Conservation (phyloP, 257 asterid species). For the Solanum okadae region DNA sequence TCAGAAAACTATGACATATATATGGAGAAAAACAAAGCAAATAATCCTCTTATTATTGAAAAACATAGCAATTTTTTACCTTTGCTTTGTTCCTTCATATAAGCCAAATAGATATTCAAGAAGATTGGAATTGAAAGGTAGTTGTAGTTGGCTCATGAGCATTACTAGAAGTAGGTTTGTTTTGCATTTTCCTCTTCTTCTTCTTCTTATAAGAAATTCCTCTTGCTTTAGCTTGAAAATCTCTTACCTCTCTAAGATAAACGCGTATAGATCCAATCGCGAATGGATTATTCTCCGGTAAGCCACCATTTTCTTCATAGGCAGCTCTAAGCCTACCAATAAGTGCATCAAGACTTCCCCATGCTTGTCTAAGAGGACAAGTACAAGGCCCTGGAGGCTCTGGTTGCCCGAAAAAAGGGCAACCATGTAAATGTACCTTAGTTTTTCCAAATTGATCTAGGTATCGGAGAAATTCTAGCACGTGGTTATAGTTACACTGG, state of each 20-base stretch:
- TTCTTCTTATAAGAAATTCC: constrained; percentile 6
- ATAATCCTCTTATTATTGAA: background rate
- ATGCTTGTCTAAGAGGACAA: constrained; percentile 6
- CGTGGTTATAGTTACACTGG: background rate
- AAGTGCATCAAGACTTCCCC: constrained; percentile 7
- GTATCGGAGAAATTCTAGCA: constrained; percentile 1
- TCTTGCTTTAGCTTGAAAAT: constrained; percentile 6
- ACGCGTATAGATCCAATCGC: constrained; percentile 1
- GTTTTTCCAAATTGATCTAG: constrained; percentile 4
- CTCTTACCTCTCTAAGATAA: constrained; percentile 5
- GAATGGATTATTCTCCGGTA: background rate
- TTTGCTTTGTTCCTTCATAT: background rate
- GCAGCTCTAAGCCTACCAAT: constrained; percentile 6
- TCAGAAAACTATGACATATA: background rate
- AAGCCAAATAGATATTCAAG: background rate
- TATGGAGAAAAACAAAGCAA: background rate
- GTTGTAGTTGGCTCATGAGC: background rate
- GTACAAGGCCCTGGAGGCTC: constrained; percentile 3
- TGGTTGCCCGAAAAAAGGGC: constrained; percentile 4
- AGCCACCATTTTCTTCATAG: constrained; percentile 2
- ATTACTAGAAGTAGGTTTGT: background rate
- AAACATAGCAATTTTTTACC: background rate
- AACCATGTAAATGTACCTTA: background rate
- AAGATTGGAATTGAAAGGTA: constrained; percentile 1
- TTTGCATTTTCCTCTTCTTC: background rate